These are phyloP conservation scores for Lactarius trivialis DNA, from an alignment of 768 basidiomycete genomes.

Conservation along the genomic window DNA sequence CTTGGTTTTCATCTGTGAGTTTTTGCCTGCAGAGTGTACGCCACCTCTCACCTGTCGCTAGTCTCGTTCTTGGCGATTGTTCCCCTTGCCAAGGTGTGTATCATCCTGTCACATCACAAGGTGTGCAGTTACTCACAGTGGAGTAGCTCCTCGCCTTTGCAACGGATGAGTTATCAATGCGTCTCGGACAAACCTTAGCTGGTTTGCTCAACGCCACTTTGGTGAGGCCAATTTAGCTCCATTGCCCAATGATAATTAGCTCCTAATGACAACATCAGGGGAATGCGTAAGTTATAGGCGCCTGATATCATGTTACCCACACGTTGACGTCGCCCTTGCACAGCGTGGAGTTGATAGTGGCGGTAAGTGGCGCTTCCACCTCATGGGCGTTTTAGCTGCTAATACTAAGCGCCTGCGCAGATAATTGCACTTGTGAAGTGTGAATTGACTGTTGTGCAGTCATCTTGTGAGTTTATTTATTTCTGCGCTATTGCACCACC, in stretches of 20 bases:
- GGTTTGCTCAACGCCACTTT: slow-evolving; percentile 83
- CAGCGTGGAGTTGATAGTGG: slow-evolving; percentile 40
- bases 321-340: neutral
- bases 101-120: neutral
- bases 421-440: slow-evolving; percentile 43
- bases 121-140: slow-evolving; percentile 1
- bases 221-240: slow-evolving; percentile 32
- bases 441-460: slow-evolving; percentile 40
- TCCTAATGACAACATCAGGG: slow-evolving; percentile 20
- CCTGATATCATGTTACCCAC: neutral
- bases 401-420: slow-evolving; percentile 25
- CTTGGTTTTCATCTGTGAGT: slow-evolving; percentile 68
- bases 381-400: neutral
- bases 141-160: slow-evolving; percentile 70
- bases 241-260: neutral
- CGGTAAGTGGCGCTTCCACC: slow-evolving; percentile 28
- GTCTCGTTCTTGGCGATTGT: slow-evolving; percentile 79
- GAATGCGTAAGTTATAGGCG: slow-evolving; percentile 26
- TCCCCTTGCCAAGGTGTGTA: slow-evolving; percentile 66
- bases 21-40: neutral
- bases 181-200: slow-evolving; percentile 77
- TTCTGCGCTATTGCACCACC: neutral
- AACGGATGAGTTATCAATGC: slow-evolving; percentile 76
- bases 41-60: slow-evolving; percentile 25
- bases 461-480: slow-evolving; percentile 32